A percentile compares a stretch with the other conserved stretches of the same genome.
Conservation (phyloP, 2,329 filamentous ascomycete genomes). For the Remersonia thermophila region DNA sequence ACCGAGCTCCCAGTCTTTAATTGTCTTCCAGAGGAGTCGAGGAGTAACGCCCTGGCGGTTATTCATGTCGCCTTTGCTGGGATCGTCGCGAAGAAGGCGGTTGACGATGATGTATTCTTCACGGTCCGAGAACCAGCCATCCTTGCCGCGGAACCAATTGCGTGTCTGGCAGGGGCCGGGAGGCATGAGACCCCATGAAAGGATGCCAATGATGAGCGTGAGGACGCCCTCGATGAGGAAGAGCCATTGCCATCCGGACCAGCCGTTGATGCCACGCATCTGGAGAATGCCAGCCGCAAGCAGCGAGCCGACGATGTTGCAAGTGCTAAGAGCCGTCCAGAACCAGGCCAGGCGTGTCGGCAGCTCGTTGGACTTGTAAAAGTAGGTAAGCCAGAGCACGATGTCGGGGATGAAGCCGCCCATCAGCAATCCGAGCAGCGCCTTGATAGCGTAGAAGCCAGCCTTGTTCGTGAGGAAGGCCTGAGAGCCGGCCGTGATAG, state of each 20-base stretch:
- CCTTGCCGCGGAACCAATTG: constrained; percentile 43
- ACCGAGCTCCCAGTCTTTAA: constrained; percentile 51
- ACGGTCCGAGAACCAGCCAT: constrained; percentile 49
- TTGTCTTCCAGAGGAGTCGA: constrained; percentile 34
- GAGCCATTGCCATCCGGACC: constrained; percentile 28
- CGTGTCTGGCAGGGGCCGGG: constrained; percentile 37
- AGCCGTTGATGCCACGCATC: constrained; percentile 31
- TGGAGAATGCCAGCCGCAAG: constrained; percentile 42
- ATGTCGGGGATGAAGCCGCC: constrained; percentile 54
- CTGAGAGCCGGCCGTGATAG: constrained; percentile 20
- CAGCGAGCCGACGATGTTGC: constrained; percentile 40
- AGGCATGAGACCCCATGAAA: constrained; percentile 34
- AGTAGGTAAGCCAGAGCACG: constrained; percentile 60
- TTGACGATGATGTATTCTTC: constrained; percentile 54
- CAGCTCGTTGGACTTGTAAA: constrained; percentile 60
- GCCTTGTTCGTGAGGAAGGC: constrained; percentile 20
- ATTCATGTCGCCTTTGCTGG: constrained; percentile 49
- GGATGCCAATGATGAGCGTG: constrained; percentile 30
- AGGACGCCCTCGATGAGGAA: constrained; percentile 41
- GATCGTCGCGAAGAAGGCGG: constrained; percentile 46
- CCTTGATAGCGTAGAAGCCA: constrained; percentile 22
- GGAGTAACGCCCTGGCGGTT: constrained; percentile 40
- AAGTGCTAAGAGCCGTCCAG: constrained; percentile 53
- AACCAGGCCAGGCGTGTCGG: constrained; percentile 51
- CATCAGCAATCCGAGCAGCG: constrained; percentile 35